A percentile compares a stretch with the other conserved stretches of the same genome.
Evolutionary conservation across 2,329 filamentous ascomycete species (phyloP).

Genomic region (Alternaria solani): DNA sequence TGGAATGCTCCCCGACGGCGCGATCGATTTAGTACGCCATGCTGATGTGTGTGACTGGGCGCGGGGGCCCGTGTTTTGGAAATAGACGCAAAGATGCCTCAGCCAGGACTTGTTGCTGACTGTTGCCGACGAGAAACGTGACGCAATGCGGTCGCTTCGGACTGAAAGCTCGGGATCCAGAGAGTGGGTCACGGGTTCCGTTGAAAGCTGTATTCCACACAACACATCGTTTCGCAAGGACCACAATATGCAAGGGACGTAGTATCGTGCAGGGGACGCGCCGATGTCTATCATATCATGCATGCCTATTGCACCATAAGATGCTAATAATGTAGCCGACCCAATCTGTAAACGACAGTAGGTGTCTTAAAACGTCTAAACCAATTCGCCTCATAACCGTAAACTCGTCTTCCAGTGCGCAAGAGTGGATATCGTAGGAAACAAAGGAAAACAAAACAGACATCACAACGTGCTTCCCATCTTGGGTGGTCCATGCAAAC

Average conservation of each 20-base stretch:
- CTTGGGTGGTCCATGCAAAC: not conserved
- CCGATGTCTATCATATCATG: slow-evolving; percentile 5
- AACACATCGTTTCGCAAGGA: not conserved
- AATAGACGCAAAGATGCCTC: not conserved
- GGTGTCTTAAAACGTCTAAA: slow-evolving; percentile 6
- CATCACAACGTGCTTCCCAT: not conserved
- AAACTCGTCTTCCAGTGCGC: slow-evolving; percentile 3
- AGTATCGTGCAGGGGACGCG: not conserved
- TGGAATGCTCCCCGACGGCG: slow-evolving; percentile 5
- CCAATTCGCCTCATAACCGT: slow-evolving; percentile 6
- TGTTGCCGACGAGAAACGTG: not conserved
- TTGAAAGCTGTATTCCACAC: not conserved
- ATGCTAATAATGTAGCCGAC: slow-evolving; percentile 8
- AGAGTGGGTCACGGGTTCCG: not conserved
- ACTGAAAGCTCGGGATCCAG: not conserved
- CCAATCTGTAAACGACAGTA: slow-evolving; percentile 3
- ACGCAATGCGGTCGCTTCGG: not conserved
- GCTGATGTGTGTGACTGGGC: slow-evolving; percentile 8
- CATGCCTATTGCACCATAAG: slow-evolving; percentile 2
- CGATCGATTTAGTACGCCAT: slow-evolving; percentile 4
- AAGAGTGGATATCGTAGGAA: slow-evolving; percentile 19
- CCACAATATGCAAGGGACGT: not conserved
- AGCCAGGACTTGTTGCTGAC: not conserved
- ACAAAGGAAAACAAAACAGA: slow-evolving; percentile 3
- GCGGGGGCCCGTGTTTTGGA: not conserved